A percentile compares a stretch with the other conserved stretches of the same genome.
phyloP scores from a whole-genome alignment of 192 early-diverging fungal species.

The Linnemannia exigua region DNA sequence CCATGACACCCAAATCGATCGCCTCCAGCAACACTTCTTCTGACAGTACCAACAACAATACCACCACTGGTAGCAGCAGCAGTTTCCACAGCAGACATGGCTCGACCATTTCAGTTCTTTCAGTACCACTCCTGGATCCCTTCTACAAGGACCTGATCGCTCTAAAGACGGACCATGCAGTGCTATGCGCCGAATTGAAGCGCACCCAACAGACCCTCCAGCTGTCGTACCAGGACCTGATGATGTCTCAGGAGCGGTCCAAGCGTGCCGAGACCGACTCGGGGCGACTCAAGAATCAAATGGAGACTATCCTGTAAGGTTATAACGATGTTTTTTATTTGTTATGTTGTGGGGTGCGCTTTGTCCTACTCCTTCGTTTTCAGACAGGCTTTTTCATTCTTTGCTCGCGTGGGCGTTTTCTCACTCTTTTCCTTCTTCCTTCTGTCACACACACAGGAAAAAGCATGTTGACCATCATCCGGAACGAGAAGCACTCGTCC shows the following conservation, averaged over 20 bases:
- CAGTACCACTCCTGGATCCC: slow-evolving; percentile 35
- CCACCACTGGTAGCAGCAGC: not conserved
- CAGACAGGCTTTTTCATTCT: not conserved
- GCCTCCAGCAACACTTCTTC: not conserved
- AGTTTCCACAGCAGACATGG: not conserved
- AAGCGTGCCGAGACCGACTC: slow-evolving; percentile 35
- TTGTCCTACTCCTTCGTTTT: not conserved
- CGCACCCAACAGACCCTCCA: slow-evolving; percentile 35
- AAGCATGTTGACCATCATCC: slow-evolving; percentile 51
- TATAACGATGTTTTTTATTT: not conserved
- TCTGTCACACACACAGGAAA: slow-evolving; percentile 12
- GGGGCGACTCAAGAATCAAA: slow-evolving; percentile 16
- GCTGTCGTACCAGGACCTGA: slow-evolving; percentile 32
- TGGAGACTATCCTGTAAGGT: slow-evolving; percentile 41
- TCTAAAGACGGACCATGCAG: slow-evolving; percentile 21
- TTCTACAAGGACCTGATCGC: slow-evolving; percentile 33
- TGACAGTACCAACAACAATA: slow-evolving; percentile 5
- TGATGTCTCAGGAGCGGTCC: slow-evolving; percentile 28
- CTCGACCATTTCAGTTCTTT: slow-evolving; percentile 28
- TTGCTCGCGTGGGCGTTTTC: not conserved
- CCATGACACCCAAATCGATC: not conserved
- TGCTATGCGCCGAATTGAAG: slow-evolving; percentile 31
- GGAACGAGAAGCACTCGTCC: slow-evolving; percentile 32
- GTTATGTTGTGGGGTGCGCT: not conserved
- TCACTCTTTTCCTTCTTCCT: not conserved